Percentiles rank a stretch among this genome's conserved stretches.
phyloP scores from a whole-genome alignment of 2,329 filamentous ascomycete genomes.

The Hypoxylon sp. region DNA sequence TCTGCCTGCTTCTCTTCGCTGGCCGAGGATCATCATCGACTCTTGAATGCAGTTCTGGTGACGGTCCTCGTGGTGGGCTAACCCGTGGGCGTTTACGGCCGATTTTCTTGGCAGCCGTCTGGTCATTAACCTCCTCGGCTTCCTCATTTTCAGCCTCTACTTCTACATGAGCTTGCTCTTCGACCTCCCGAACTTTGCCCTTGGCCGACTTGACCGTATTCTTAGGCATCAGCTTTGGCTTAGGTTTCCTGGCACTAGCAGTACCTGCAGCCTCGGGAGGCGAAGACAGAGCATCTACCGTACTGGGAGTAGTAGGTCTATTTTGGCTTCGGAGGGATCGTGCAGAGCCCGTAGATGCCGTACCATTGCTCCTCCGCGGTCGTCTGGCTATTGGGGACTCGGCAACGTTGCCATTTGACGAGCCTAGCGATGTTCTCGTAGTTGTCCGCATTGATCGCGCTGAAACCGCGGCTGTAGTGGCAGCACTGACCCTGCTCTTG shows the following conservation, averaged over 20 bases:
- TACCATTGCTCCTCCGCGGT: conserved; percentile 46
- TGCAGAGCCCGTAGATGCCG: conserved; percentile 42
- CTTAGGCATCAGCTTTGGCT: conserved; percentile 46
- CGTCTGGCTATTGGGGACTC: conserved; percentile 44
- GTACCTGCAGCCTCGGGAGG: conserved; percentile 51
- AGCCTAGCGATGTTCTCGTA: conserved; percentile 37
- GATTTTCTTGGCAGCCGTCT: conserved; percentile 61
- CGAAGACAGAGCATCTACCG: conserved; percentile 49
- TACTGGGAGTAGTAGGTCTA: conserved; percentile 44
- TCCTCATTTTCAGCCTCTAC: conserved; percentile 52
- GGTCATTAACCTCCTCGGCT: conserved; percentile 62
- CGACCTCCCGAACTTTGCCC: conserved; percentile 43
- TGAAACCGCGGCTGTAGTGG: conserved; percentile 47
- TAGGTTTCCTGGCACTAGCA: conserved; percentile 49
- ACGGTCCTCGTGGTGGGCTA: conserved; percentile 56
- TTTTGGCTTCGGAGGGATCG: conserved; percentile 49
- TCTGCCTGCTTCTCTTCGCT: conserved; percentile 55
- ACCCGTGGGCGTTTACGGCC: conserved; percentile 62
- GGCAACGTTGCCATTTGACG: conserved; percentile 36
- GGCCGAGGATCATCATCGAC: conserved; percentile 54
- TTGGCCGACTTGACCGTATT: conserved; percentile 24
- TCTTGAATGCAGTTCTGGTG: conserved; percentile 61
- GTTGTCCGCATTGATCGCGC: conserved; percentile 53
- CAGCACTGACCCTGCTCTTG: conserved; percentile 59
- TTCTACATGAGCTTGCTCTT: conserved; percentile 45